Conservation (phyloP, 1,284 basidiomycete species). For the Tremellales sp. region DNA sequence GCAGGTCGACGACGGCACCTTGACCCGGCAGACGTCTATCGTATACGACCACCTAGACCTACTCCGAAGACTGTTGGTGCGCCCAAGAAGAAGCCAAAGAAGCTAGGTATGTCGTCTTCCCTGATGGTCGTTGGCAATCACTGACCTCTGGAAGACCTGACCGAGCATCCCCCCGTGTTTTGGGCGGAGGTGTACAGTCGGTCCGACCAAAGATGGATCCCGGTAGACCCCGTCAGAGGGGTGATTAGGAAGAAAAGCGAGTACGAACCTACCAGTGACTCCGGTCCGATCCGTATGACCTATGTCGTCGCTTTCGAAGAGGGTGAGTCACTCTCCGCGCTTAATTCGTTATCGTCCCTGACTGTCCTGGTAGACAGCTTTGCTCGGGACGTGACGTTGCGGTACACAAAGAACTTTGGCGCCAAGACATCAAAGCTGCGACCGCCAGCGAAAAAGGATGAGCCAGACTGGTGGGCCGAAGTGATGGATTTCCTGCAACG, state of each 20-base stretch:
- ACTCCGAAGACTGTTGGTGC: conserved; percentile 23
- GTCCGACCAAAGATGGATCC: conserved; percentile 85
- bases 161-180: conserved; percentile 71
- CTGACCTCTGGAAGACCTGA: conserved; percentile 28
- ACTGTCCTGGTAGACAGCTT: conserved; percentile 49
- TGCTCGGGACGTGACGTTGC: conserved; percentile 54
- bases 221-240: conserved; percentile 81
- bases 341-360: not conserved
- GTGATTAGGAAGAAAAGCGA: conserved; percentile 72
- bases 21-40: conserved; percentile 41
- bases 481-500: conserved; percentile 62
- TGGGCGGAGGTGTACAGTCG: conserved; percentile 98
- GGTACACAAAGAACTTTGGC: conserved; percentile 71
- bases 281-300: conserved; percentile 74
- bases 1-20: conserved; percentile 24
- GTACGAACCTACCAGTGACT: conserved; percentile 68
- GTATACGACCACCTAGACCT: conserved; percentile 27
- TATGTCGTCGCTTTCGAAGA: conserved; percentile 96
- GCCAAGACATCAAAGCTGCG: conserved; percentile 79
- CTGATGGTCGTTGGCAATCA: not conserved
- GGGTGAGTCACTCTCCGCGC: conserved; percentile 55
- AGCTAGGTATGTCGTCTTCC: conserved; percentile 33
- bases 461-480: conserved; percentile 79
- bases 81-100: conserved; percentile 27
- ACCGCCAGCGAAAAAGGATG: conserved; percentile 61